Percentiles rank a stretch among this genome's conserved stretches.
phyloP scores from a whole-genome alignment of 805 yeast species.

The Pichia pseudocactophila region DNA sequence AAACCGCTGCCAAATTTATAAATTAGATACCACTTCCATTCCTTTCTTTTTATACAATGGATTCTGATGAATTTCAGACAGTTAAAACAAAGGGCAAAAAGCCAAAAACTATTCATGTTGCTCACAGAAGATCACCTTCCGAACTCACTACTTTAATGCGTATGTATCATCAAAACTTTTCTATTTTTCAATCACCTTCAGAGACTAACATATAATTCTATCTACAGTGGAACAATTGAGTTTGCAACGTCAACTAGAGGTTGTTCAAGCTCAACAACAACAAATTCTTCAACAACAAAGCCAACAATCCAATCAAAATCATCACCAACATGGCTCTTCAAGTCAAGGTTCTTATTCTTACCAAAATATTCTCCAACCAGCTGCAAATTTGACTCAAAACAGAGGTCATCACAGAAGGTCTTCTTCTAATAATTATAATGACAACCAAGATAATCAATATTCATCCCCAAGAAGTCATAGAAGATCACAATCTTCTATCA shows the following conservation, averaged over 20 bases:
- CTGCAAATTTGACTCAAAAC: constrained; percentile 13
- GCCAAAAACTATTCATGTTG: constrained; percentile 73
- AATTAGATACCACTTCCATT: no score
- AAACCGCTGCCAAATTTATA: no score
- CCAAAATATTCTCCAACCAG: constrained; percentile 19
- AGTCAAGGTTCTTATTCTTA: constrained; percentile 14
- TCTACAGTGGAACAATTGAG: constrained; percentile 66
- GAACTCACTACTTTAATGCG: constrained; percentile 88
- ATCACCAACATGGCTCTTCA: constrained; percentile 16
- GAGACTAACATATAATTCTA: constrained; percentile 3
- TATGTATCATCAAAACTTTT: constrained; percentile 30
- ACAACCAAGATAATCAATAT: constrained; percentile 8
- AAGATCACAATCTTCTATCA: constrained; percentile 35
- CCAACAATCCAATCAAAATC: constrained; percentile 35
- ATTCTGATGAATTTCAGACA: constrained; percentile 17
- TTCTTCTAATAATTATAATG: constrained; percentile 19
- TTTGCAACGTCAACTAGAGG: constrained; percentile 85
- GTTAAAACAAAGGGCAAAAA: constrained; percentile 26
- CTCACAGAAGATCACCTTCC: constrained; percentile 95
- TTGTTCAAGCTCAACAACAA: constrained; percentile 87
- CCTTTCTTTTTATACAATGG: background rate
- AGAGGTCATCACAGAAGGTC: constrained; percentile 25
- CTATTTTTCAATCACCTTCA: background rate
- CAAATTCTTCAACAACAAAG: constrained; percentile 71
- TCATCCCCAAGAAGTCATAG: constrained; percentile 31